These are phyloP conservation scores for Voacanga thouarsii DNA, from an alignment of 257 asterid species.

Conservation along the genomic window DNA sequence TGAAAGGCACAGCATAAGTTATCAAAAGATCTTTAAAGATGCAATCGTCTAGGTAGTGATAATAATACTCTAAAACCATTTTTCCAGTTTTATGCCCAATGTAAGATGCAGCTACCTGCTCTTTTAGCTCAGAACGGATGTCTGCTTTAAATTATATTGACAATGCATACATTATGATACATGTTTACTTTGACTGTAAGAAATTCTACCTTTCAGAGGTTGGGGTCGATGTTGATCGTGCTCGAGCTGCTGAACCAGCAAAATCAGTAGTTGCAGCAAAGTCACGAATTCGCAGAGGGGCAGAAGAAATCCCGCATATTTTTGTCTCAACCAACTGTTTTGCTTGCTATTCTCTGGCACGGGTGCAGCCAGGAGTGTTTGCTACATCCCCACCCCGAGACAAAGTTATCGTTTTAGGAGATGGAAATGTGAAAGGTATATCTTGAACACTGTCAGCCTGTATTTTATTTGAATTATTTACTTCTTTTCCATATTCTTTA, in stretches of 20 bases:
- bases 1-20: no score
- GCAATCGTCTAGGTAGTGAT: no score
- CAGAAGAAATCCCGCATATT: conserved; percentile 21
- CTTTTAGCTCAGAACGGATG: no score
- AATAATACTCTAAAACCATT: no score
- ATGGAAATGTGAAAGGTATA: conserved; percentile 54
- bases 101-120: no score
- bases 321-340: conserved; percentile 5
- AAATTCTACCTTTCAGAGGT: conserved; percentile 75
- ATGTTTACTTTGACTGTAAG: conserved; percentile 23
- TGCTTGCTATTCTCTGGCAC: conserved; percentile 11
- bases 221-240: conserved; percentile 60
- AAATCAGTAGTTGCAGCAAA: conserved; percentile 6
- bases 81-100: no score
- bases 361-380: not conserved
- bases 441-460: not conserved
- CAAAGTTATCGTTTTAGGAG: conserved; percentile 45
- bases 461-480: no score
- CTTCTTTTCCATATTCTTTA: no score
- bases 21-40: no score
- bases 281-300: conserved; percentile 15
- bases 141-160: no score
- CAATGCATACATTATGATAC: not conserved
- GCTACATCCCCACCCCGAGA: conserved; percentile 30
- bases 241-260: conserved; percentile 52